Evolutionary conservation across 768 basidiomycete species (phyloP).

Genomic region (Pilatotrama ljubarskyi): DNA sequence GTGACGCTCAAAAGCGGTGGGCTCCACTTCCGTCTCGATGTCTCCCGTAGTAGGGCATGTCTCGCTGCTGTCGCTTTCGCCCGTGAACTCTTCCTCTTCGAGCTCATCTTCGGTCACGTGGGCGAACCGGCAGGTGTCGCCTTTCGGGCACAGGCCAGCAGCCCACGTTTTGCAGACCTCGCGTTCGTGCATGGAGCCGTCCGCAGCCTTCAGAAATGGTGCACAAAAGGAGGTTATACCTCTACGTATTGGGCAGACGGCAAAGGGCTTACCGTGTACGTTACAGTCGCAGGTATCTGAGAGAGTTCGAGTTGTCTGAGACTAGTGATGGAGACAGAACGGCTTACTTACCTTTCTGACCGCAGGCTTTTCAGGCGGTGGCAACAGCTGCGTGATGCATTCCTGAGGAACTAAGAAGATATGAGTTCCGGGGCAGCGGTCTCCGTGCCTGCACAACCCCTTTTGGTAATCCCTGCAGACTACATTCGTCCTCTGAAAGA

Average conservation of each 20-base stretch:
- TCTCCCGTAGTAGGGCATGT: neutral
- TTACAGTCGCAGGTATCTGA: neutral
- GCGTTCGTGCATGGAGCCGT: neutral
- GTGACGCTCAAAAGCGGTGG: too few species aligned
- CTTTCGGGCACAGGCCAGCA: neutral
- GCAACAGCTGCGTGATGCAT: neutral
- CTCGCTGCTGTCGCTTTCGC: neutral
- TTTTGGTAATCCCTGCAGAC: conserved; percentile 17
- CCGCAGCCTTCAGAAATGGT: neutral
- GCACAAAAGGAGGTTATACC: neutral
- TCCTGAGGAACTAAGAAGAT: neutral
- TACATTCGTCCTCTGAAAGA: conserved; percentile 1
- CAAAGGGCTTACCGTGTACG: neutral
- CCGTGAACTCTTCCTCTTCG: neutral
- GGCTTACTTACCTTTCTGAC: neutral
- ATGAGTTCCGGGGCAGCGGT: conserved; percentile 19
- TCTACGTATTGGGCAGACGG: neutral
- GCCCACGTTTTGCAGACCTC: conserved; percentile 1
- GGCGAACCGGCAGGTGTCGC: neutral
- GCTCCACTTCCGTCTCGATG: too few species aligned
- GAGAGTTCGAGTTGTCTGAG: neutral
- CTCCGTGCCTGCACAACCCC: conserved; percentile 11
- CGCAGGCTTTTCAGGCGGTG: neutral
- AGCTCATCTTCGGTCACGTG: neutral
- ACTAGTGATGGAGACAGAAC: neutral